phyloP scores from a whole-genome alignment of 192 early-diverging fungal species.

The Ambispora gerdemannii region DNA sequence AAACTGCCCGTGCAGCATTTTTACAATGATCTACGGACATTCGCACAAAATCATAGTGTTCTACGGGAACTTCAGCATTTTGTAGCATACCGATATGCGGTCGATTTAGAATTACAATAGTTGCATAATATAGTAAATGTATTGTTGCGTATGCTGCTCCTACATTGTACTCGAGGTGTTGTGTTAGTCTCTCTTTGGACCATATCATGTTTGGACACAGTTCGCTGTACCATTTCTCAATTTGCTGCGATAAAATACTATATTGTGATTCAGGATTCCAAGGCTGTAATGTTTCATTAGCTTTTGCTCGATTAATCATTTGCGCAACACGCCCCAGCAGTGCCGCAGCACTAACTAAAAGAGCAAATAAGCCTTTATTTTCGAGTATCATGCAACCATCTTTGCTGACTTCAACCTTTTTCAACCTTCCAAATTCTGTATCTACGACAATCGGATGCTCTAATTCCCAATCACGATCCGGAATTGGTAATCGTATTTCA shows the following conservation, averaged over 20 bases:
- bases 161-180: slow-evolving; percentile 30
- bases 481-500: slow-evolving; percentile 48
- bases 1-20: slow-evolving; percentile 41
- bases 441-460: slow-evolving; percentile 37
- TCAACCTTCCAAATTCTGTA: slow-evolving; percentile 33
- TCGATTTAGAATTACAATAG: slow-evolving; percentile 48
- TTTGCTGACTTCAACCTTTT: slow-evolving; percentile 15
- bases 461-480: slow-evolving; percentile 45
- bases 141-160: slow-evolving; percentile 39
- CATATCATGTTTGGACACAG: slow-evolving; percentile 37
- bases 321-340: slow-evolving; percentile 46
- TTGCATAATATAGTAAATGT: slow-evolving; percentile 47
- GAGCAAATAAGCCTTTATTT: slow-evolving; percentile 35
- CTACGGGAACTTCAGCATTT: slow-evolving; percentile 27
- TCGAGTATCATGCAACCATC: background rate
- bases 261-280: slow-evolving; percentile 48
- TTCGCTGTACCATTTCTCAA: slow-evolving; percentile 41
- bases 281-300: slow-evolving; percentile 35
- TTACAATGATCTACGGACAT: slow-evolving; percentile 41
- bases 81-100: slow-evolving; percentile 40
- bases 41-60: slow-evolving; percentile 35
- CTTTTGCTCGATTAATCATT: slow-evolving; percentile 45
- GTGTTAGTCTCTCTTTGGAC: slow-evolving; percentile 39
- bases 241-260: slow-evolving; percentile 35
- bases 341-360: slow-evolving; percentile 39